Base-by-base conservation (phyloP, 441 rosid species). In the Pelargonium citronellum region DNA sequence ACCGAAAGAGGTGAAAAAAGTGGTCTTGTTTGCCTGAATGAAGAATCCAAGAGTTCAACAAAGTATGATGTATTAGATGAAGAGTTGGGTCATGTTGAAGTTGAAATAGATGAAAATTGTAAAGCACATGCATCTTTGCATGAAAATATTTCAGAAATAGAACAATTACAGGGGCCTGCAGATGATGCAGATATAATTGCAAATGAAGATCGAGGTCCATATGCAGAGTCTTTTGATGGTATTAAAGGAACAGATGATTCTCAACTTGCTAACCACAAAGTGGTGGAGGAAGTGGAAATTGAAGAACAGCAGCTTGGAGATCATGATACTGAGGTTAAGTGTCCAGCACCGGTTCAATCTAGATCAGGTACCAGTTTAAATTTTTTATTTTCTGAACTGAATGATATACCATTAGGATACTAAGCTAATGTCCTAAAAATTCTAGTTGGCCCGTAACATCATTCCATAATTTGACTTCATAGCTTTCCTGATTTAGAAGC, bases 301-400 rank as follows among this genome's bases (percentile, higher is more conserved):
- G 86, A 79, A 80, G 80, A 81, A 68, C 81, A 67, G 64, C 79
- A 57, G 68, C 78, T 69, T 49, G 77, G 15, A 68, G 88, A 71
- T 79, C 79, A 72, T 75, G 82, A 72, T 67, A 46, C 47, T 71
- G 78, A 61, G 77, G 76, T 73, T 77, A 70, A 68, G 73, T 66
- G 47, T 71, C 74, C 71, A 63, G 47, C 67, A 1, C 12, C 60
- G 12, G 76, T 64, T 67, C 74, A 74, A 67, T 63, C 63, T 17
- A 39, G 69, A 71, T 77, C 92, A 82, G 93, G 91, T 89, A 84
- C 41, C 41, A 0, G 41, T 37, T 37, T 5, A 37, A 37, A 3
- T 5, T 37, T 5, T 4, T 37, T 37, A 0, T 5, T 37, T 37
- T 58, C 27, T 58, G 27, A 58, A 19, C 12, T 10, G 12, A 20